Evolutionary conservation across 2,329 filamentous ascomycete species (phyloP), one percentile per base, ranked within the genome.

Genomic region (Ceratocystiopsis sp.): DNA sequence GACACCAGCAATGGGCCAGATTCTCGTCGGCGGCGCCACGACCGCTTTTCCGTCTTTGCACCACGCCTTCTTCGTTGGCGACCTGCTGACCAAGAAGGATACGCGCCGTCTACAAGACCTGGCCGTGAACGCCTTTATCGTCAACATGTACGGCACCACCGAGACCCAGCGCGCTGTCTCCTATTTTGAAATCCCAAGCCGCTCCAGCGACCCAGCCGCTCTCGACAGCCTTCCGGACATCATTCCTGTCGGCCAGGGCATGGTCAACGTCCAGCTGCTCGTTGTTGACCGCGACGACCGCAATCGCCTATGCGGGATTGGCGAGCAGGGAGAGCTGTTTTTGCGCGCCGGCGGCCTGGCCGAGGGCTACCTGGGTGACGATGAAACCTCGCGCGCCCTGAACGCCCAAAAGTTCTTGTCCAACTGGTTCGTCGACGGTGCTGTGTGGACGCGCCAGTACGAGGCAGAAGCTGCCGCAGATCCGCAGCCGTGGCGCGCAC

Each of bases 1-100:
- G 35, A 98, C 91, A 1, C 91, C 91, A 11, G 91, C 91, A 45
- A 95, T 96, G 87, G 87, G 87, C 44, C 84, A 95, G 53, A 91
- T 96, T 48, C 65, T 96, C 2, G 79, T 89, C n/a, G 87, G 86
- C 37, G 84, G 83, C 51, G 82, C 85, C 19, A 78, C 66, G 3
- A 78, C 84, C 0, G 61, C 82, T 50, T 93, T 95, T 54, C 80
- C 84, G 1, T 68, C 71, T 13, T 67, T 96, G n/a, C 69, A 80
- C 45, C 69, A 76, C 45, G 85, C 79, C 16, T 89, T 96, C 67
- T 96, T 89, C 49, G 89, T 96, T 1, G 91, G 91, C 32, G 89
- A 96, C 55, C 68, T 95, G 33, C 61, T 96, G 40, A 93, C 85
- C 49, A 93, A 78, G 56, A 72, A 77, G 55, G 89, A 96, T 53